These are phyloP conservation scores for Chaetomium tenue DNA, from an alignment of 495 filamentous ascomycete genomes.

Conservation along the genomic window DNA sequence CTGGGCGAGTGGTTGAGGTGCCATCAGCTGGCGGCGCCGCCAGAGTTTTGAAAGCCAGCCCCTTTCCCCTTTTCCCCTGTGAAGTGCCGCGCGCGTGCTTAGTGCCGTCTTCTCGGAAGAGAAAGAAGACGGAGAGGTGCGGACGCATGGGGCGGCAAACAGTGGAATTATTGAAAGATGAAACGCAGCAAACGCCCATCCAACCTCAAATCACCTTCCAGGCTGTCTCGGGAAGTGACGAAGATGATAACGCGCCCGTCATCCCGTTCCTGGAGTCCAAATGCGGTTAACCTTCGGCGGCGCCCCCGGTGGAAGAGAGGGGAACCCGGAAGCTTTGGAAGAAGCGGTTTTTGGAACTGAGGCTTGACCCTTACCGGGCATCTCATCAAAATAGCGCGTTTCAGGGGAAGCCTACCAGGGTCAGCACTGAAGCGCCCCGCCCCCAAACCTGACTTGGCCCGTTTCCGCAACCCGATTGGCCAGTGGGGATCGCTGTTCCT, in stretches of 20 bases:
- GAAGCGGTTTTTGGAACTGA: constrained; percentile 14
- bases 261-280: not conserved
- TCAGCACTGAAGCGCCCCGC: constrained; percentile 1
- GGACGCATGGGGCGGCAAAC: constrained; percentile 12
- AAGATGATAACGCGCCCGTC: not conserved
- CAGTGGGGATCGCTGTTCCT: not conserved
- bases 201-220: no score
- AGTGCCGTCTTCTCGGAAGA: not conserved
- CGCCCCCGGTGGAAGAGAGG: not conserved
- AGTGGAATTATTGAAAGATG: constrained; percentile 6
- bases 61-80: not conserved
- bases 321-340: not conserved
- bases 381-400: constrained; percentile 14
- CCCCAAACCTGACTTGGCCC: not conserved
- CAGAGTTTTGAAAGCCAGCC: not conserved
- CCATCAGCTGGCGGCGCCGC: not conserved
- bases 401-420: constrained; percentile 7
- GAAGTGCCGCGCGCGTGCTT: constrained; percentile 7
- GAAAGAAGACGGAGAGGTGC: not conserved
- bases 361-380: constrained; percentile 12
- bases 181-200: constrained; percentile 15
- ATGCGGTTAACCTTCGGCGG: not conserved
- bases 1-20: not conserved
- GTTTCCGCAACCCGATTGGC: constrained; percentile 8
- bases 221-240: constrained; percentile 11